phyloP scores from a whole-genome alignment of 352 stramenopile genomes.

The Pythium sp. region DNA sequence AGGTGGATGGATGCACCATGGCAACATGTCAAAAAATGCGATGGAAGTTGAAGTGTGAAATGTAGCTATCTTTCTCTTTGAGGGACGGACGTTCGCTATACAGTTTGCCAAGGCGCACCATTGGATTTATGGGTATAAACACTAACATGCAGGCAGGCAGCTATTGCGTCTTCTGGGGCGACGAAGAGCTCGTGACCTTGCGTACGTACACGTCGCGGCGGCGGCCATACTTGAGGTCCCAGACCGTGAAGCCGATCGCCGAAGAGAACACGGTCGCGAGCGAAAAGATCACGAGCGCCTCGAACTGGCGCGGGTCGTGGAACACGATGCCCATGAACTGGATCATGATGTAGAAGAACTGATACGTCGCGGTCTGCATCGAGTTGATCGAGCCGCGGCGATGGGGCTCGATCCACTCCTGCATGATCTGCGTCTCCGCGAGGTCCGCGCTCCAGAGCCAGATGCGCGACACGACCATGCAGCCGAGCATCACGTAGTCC shows the following conservation, averaged over 20 bases:
- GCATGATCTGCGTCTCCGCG: conserved; percentile 68
- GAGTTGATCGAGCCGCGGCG: conserved; percentile 54
- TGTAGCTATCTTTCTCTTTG: too few relatives aligned
- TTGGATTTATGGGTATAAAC: too few relatives aligned
- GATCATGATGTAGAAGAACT: conserved; percentile 67
- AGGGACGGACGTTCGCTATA: too few relatives aligned
- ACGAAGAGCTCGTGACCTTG: background rate
- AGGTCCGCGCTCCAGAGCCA: conserved; percentile 61
- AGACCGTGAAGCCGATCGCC: conserved; percentile 50
- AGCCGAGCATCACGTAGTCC: conserved; percentile 55
- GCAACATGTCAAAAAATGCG: too few relatives aligned
- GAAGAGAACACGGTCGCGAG: conserved; percentile 39
- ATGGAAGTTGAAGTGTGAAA: too few relatives aligned
- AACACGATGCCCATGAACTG: conserved; percentile 47
- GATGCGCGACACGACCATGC: conserved; percentile 44
- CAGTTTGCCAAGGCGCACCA: too few relatives aligned
- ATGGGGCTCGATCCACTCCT: conserved; percentile 26
- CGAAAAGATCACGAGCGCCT: conserved; percentile 55
- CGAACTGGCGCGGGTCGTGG: conserved; percentile 50
- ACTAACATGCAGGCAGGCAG: too few relatives aligned
- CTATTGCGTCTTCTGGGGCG: background rate
- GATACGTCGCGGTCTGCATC: conserved; percentile 61
- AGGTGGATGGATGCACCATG: too few relatives aligned
- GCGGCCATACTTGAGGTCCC: conserved; percentile 46
- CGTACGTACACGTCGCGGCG: conserved; percentile 35